Evolutionary conservation across 2,329 filamentous ascomycete genomes (phyloP), one percentile per base, ranked within the genome.

Genomic region (Penicillium corylophilum): DNA sequence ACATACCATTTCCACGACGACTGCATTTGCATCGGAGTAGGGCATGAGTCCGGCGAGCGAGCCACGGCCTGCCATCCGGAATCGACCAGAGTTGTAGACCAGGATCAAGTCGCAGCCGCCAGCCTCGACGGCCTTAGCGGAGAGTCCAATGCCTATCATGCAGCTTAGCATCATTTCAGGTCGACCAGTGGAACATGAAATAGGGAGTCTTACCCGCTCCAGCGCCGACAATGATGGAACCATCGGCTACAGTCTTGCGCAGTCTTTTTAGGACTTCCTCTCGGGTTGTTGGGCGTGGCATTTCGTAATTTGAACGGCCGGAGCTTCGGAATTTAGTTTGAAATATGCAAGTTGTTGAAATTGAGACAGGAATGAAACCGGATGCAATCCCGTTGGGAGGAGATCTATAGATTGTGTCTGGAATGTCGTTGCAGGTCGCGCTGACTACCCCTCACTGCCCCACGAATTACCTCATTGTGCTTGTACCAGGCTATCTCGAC

Each of bases 71-170:
- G 85, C 86, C 87, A 90, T 89, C 9, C 86, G 82, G 65, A 86
- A 89, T 4, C 86, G 80, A 0, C 86, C 86, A 33, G 82, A 85
- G 68, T 89, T 89, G 75, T 89, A 89, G 60, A 89, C 80, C 55
- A 88, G 83, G 63, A 89, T 87, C 38, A 89, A 73, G 61, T 89
- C 85, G 13, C 80, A 83, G 54, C 85, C 84, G 33, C 86, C 86
- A 41, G 79, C 78, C 67, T 89, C 86, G 57, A 88, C 80, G 62
- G 81, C 86, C 61, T 89, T 89, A 53, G 86, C 86, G 2, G 84
- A 86, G 3, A 89, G 78, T 0, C 86, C 86, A 51, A 87, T 87
- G 39, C 85, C 84, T 80, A 47, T n/a, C 42, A 46, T 40, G 26
- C 12, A 24, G 33, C 1, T 40, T 13, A 40, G 29, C 6, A 26